These are phyloP conservation scores for Penicillium coffeae DNA, from an alignment of 495 filamentous ascomycete species.

Conservation along the genomic window DNA sequence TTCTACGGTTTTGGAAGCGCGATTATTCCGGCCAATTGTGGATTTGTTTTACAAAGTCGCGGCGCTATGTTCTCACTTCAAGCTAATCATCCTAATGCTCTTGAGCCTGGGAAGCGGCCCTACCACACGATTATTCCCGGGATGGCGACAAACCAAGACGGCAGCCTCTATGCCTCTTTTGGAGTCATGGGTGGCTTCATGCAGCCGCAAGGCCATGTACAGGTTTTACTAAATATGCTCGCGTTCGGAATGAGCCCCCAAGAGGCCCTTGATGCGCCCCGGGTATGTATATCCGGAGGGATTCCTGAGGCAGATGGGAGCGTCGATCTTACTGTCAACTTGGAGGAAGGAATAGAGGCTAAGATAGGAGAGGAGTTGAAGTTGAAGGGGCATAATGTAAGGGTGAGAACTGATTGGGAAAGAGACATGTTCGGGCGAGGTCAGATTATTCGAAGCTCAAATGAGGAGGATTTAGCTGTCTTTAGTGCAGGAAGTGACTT, in stretches of 20 bases:
- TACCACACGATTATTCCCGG: constrained; percentile 2
- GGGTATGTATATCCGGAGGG: not conserved
- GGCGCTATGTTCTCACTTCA: not conserved
- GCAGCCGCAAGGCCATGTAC: constrained; percentile 3
- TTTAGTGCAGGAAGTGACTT: not conserved
- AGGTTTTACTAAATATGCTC: constrained; percentile 1
- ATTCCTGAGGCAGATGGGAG: not conserved
- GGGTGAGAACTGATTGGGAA: not conserved
- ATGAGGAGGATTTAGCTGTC: not conserved
- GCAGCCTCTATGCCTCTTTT: not conserved
- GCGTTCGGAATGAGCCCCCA: not conserved
- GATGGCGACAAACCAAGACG: not conserved
- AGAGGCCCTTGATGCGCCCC: not conserved
- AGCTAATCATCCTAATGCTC: not conserved
- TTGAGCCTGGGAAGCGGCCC: not conserved
- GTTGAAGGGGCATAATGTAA: not conserved
- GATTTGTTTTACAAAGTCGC: not conserved
- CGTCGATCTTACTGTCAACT: not conserved
- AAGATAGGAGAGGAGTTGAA: not conserved
- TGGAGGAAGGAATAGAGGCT: not conserved
- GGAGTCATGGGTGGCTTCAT: constrained; percentile 4
- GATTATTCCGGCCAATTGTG: constrained; percentile 1
- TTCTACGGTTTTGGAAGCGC: constrained; percentile 1
- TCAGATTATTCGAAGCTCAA: not conserved
- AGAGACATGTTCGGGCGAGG: not conserved